Evolutionary conservation across 768 basidiomycete genomes (phyloP).

Genomic region (Hygrocybe coccinea): DNA sequence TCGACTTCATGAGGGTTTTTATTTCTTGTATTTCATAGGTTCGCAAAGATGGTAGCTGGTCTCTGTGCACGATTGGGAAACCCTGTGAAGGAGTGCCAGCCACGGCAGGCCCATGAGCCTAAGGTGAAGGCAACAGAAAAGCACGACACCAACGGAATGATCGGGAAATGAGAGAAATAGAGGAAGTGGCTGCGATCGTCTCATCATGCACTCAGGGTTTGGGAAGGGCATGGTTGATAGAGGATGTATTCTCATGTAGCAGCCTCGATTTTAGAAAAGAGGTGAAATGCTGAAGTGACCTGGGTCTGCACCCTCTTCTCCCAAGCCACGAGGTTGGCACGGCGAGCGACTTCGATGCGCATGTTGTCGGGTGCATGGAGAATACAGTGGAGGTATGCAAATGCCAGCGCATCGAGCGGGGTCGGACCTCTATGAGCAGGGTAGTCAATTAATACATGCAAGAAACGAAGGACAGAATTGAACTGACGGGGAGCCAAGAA

Average conservation of each 20-base stretch:
- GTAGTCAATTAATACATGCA: background rate
- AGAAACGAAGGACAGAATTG: background rate
- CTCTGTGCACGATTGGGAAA: background rate
- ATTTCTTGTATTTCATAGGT: constrained; percentile 41
- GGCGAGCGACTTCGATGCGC: constrained; percentile 62
- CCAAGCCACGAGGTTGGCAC: constrained; percentile 77
- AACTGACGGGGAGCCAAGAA: constrained; percentile 63
- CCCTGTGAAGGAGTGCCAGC: background rate
- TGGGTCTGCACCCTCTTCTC: constrained; percentile 60
- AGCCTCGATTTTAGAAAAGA: constrained; percentile 9
- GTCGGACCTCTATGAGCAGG: constrained; percentile 56
- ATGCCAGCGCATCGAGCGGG: constrained; percentile 73
- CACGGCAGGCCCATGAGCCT: background rate
- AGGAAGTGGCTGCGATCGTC: background rate
- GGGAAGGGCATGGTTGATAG: constrained; percentile 23
- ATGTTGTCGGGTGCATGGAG: constrained; percentile 43
- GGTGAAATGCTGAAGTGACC: constrained; percentile 50
- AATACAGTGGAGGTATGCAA: constrained; percentile 74
- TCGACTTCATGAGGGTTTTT: background rate
- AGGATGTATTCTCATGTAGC: constrained; percentile 5
- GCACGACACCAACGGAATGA: background rate
- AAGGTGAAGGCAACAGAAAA: background rate
- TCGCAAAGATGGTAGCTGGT: constrained; percentile 60
- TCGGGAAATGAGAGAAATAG: background rate
- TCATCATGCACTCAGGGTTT: too few species aligned